Conservation (phyloP, 1,284 basidiomycete species). For the Cryptococcus maquisensis region DNA sequence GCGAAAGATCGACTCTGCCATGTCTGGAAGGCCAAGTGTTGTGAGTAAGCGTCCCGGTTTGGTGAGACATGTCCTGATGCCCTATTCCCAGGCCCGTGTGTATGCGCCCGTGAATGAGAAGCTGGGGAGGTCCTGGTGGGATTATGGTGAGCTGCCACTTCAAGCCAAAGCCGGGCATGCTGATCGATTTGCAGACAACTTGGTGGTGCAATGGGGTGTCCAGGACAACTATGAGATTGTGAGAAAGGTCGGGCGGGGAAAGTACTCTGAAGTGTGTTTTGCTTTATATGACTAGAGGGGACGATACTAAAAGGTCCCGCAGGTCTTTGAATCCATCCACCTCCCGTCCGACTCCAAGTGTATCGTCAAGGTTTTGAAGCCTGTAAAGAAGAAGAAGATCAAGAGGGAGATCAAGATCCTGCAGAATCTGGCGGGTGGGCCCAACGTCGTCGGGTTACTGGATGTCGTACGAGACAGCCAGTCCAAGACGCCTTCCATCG, state of each 20-base stretch:
- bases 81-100: conserved; percentile 50
- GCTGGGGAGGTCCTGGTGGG: conserved; percentile 58
- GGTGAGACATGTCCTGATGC: not conserved
- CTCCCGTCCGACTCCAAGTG: conserved; percentile 90
- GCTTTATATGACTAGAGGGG: not conserved
- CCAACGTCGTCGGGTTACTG: conserved; percentile 76
- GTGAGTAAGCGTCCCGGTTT: conserved; percentile 15
- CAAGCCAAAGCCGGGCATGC: not conserved
- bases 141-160: conserved; percentile 53
- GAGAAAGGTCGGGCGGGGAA: conserved; percentile 91
- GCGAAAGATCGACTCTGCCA: not conserved
- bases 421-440: conserved; percentile 93
- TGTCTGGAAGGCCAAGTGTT: conserved; percentile 22
- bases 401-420: conserved; percentile 99
- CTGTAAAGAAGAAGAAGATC: conserved; percentile 99
- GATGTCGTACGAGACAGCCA: conserved; percentile 88
- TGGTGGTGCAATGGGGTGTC: conserved; percentile 88
- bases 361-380: conserved; percentile 98
- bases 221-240: conserved; percentile 99
- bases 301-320: not conserved
- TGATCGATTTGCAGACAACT: conserved; percentile 60
- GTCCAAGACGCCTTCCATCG: conserved; percentile 94
- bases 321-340: conserved; percentile 98
- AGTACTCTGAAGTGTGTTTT: conserved; percentile 79
- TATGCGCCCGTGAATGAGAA: conserved; percentile 59